phyloP scores from a whole-genome alignment of 2,329 filamentous ascomycete species.

The Alternaria sp. region DNA sequence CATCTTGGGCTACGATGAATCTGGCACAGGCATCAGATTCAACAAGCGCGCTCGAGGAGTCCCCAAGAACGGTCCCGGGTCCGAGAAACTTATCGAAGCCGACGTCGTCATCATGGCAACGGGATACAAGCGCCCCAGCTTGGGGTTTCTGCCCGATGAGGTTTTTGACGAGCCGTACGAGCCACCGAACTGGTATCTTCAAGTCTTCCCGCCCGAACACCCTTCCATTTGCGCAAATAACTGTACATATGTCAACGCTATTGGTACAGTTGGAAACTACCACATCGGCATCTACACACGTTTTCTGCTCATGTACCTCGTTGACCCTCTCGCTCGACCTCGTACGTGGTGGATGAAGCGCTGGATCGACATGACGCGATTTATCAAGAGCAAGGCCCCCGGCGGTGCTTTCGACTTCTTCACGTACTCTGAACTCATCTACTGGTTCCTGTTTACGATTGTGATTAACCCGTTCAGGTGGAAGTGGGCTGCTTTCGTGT shows the following conservation, averaged over 20 bases:
- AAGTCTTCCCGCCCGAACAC: conserved; percentile 80
- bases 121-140: conserved; percentile 76
- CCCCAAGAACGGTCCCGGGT: conserved; percentile 77
- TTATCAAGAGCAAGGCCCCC: conserved; percentile 73
- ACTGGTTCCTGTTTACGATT: conserved; percentile 85
- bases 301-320: conserved; percentile 84
- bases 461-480: conserved; percentile 84
- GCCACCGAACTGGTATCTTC: conserved; percentile 88
- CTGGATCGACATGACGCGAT: conserved; percentile 85
- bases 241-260: conserved; percentile 81
- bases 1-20: conserved; percentile 70
- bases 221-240: conserved; percentile 81
- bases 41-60: conserved; percentile 76
- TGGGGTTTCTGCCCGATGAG: conserved; percentile 76
- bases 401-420: conserved; percentile 84
- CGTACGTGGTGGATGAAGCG: conserved; percentile 77
- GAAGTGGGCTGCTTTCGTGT: conserved; percentile 88
- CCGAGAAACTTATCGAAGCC: conserved; percentile 69
- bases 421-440: conserved; percentile 83
- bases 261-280: conserved; percentile 84
- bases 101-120: conserved; percentile 86
- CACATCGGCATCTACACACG: conserved; percentile 91
- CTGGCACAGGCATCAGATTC: conserved; percentile 72
- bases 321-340: conserved; percentile 78
- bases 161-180: conserved; percentile 76